phyloP scores from a whole-genome alignment of 257 asterid genomes.

The Fraxinus americana region DNA sequence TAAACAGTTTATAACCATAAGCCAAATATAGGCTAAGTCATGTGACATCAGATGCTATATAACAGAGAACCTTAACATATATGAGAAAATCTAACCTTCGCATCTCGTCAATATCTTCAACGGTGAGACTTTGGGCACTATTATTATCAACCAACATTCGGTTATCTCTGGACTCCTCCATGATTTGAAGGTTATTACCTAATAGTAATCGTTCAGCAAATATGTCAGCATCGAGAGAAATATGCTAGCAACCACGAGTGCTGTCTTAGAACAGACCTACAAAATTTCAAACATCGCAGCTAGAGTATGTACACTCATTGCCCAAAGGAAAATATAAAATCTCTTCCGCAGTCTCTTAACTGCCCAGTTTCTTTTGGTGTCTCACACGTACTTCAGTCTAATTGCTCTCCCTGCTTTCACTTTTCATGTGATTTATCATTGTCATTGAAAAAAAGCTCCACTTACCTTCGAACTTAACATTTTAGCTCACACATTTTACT shows the following conservation, averaged over 20 bases:
- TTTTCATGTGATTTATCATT: neutral
- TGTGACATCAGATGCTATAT: neutral
- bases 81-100: constrained; percentile 49
- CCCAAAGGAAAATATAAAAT: neutral
- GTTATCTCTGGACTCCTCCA: constrained; percentile 73
- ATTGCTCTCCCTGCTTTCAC: neutral
- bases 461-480: neutral
- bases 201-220: constrained; percentile 27
- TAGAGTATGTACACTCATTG: neutral
- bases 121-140: constrained; percentile 82
- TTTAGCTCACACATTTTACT: neutral
- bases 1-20: too few species aligned
- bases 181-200: constrained; percentile 46
- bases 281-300: neutral
- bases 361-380: neutral
- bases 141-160: constrained; percentile 84
- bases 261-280: neutral
- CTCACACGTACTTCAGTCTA: neutral
- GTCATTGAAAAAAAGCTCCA: neutral
- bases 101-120: constrained; percentile 81
- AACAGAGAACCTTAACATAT: neutral
- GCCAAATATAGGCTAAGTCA: neutral
- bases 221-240: constrained; percentile 17
- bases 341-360: neutral
- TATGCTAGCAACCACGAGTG: constrained; percentile 4